Evolutionary conservation across 495 filamentous ascomycete genomes (phyloP), one percentile per base, ranked within the genome.

Genomic region (Penicillium simplicissimum): DNA sequence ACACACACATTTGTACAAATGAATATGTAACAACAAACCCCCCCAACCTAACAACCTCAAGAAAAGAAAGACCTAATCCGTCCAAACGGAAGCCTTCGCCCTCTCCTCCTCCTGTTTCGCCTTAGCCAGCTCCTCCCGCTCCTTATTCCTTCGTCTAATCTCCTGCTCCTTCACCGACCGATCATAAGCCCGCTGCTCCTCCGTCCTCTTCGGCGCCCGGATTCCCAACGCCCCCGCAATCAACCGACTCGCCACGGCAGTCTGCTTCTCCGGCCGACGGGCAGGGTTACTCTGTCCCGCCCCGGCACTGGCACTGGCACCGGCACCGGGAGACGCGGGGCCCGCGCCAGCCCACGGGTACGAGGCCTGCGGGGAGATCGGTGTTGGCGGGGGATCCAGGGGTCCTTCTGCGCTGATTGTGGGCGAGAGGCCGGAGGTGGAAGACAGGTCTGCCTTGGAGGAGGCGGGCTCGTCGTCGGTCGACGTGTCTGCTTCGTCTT

Each of bases 131-230:
- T 79, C 85, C 65, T 89, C 88, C 65, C 82, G 85, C 74, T 92
- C 91, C 62, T 81, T 81, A 67, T 96, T 90, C 60, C 87, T 76
- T 66, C 84, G 81, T 79, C 87, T 92, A 58, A 85, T 85, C 81
- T 97, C 93, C 78, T 92, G 91, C 76, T 96, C 91, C 71, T 88
- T 88, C 52, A 93, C 76, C 11, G 91, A 88, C 55, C 82, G 81
- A 69, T 98, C 95, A 72, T 96, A 98, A 62, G 90, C 89, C 59
- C 81, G 79, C 81, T 96, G 88, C 76, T 97, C 94, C 68, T 96
- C 92, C 11, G 90, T 97, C 70, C 83, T 82, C 79, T 85, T 89
- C 33, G 90, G 91, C 36, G 90, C 85, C 60, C 85, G 84, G 42
- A 98, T 85, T 5, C 95, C 95, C 66, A 98, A 77, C 7, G 89